A percentile compares a stretch with the other conserved stretches of the same genome.
Evolutionary conservation across 768 basidiomycete genomes (phyloP).

Genomic region (Russula abietina): DNA sequence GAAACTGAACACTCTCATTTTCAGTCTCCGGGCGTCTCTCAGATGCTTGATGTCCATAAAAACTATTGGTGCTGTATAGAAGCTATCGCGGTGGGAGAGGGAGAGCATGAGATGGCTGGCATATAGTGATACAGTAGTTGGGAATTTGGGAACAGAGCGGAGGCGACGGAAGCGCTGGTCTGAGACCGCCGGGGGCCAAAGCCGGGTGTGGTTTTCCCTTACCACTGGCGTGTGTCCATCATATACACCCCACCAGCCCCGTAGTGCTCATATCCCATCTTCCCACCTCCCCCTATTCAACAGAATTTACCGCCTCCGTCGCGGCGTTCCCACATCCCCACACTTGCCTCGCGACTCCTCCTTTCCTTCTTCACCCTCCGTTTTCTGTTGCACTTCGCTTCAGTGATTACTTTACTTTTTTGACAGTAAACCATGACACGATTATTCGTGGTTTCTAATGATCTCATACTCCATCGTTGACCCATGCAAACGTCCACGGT

Average conservation of each 20-base stretch:
- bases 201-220: too few species aligned
- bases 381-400: background rate
- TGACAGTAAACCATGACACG: conserved; percentile 10
- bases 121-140: too few species aligned
- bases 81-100: conserved; percentile 21
- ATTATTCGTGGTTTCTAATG: conserved; percentile 12
- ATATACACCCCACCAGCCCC: too few species aligned
- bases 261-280: too few species aligned
- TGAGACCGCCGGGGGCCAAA: too few species aligned
- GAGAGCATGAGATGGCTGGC: too few species aligned
- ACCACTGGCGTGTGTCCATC: too few species aligned
- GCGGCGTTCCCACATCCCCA: too few species aligned
- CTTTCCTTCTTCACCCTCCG: too few species aligned
- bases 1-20: conserved; percentile 91
- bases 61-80: conserved; percentile 67
- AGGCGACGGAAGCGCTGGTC: too few species aligned
- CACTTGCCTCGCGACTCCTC: background rate
- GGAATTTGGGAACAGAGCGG: too few species aligned
- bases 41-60: conserved; percentile 97
- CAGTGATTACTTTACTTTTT: conserved; percentile 3
- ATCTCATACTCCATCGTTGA: background rate
- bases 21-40: conserved; percentile 90
- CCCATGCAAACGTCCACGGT: background rate
- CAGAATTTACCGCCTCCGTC: background rate
- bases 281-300: too few species aligned